Base-by-base conservation (phyloP, 805 yeast genomes). In the Yamadazyma nakazawae region DNA sequence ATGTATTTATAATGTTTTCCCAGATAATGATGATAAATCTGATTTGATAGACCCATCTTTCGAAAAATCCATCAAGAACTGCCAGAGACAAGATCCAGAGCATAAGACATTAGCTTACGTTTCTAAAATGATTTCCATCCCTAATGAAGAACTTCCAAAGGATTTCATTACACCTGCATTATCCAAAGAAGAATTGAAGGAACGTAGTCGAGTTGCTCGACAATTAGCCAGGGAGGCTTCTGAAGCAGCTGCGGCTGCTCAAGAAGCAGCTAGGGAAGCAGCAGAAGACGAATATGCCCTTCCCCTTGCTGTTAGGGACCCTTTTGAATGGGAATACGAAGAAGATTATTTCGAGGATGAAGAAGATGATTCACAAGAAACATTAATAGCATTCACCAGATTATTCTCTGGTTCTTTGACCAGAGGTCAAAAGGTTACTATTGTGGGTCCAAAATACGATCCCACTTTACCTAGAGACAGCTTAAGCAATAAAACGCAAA, bases 101-200 rank as follows among this genome's bases (percentile, higher is more conserved):
- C 0, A 70, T 70, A 42, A 46, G 12, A 70, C 75, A 1, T 45
- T 72, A 13, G 96, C 95, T 0, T 94, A 85, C 63, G 88, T 92
- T 0, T 89, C 97, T 1, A 94, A 94, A 58, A 87, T 92, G 70
- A 63, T 94, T 1, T 88, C 97, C 0, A 76, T 94, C 17, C 96
- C 96, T 1, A 84, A 82, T 46, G 78, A 74, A 16, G 97, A 90
- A 46, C 67, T 92, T 19, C 97, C 97, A 0, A 68, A 70, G 31
- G 78, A 76, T 12, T 34, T 47, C 25, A 68, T 70, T 36, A 56
- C 68, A 2, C 60, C 66, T 1, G 59, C 48, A 19, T 55, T 76
- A 40, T 64, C 81, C 0, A 73, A 71, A 5, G 84, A 80, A 54
- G 88, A 84, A 51, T 64, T 84, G 34, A 62, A 74, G 49, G 91